These are phyloP conservation scores for Sphaerulina vaccinii DNA, from an alignment of 2,329 filamentous ascomycete genomes.

Conservation along the genomic window DNA sequence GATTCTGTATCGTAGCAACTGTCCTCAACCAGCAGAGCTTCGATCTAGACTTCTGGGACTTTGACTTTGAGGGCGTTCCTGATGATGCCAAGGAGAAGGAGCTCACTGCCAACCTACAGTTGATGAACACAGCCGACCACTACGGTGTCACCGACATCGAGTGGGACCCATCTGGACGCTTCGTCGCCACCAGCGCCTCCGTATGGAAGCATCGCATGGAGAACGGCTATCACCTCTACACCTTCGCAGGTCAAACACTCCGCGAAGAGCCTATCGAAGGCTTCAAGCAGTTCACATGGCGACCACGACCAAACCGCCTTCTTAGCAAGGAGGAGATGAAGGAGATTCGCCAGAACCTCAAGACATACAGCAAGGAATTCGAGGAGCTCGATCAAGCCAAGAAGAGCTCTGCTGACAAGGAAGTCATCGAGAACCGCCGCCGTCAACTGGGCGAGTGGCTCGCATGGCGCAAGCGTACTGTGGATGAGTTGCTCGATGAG, in stretches of 20 bases:
- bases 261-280: conserved; percentile 91
- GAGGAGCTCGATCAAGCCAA: conserved; percentile 94
- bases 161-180: conserved; percentile 95
- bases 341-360: conserved; percentile 94
- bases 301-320: conserved; percentile 85
- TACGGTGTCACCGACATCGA: conserved; percentile 97
- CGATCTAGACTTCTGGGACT: conserved; percentile 95
- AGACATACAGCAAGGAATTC: conserved; percentile 92
- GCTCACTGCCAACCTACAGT: conserved; percentile 86
- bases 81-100: conserved; percentile 87
- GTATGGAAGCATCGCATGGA: conserved; percentile 99
- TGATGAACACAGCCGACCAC: conserved; percentile 91
- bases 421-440: conserved; percentile 85
- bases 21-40: conserved; percentile 90
- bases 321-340: conserved; percentile 97
- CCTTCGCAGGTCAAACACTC: conserved; percentile 86
- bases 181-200: conserved; percentile 88
- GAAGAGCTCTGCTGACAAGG: conserved; percentile 88
- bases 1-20: conserved; percentile 92
- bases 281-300: conserved; percentile 97
- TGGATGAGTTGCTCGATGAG: conserved; percentile 71
- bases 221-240: conserved; percentile 97
- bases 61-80: conserved; percentile 98
- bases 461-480: conserved; percentile 73
- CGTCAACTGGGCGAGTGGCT: conserved; percentile 84